These are phyloP conservation scores for Escallonia herrerae DNA, from an alignment of 129 eudicot genomes.

Conservation along the genomic window DNA sequence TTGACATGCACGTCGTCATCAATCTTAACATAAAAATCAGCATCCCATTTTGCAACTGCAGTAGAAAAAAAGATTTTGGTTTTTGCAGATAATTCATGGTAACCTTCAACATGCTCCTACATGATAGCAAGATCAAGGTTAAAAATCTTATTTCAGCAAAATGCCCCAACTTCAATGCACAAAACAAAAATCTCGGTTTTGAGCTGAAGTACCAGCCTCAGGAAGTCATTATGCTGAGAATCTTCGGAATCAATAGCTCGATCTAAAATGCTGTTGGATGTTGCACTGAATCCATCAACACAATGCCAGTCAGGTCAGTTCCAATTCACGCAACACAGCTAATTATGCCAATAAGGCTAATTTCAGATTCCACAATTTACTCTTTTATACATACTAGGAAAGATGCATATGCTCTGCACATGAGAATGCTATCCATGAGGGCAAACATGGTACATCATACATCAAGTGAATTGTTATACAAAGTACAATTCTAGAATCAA, in stretches of 20 bases:
- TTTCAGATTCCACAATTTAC: too few species aligned
- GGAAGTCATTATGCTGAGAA: slow-evolving; percentile 78
- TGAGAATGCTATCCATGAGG: too few species aligned
- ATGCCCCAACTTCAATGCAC: not conserved
- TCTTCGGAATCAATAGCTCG: slow-evolving; percentile 83
- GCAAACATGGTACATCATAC: too few species aligned
- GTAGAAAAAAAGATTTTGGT: slow-evolving; percentile 70
- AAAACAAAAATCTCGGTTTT: not conserved
- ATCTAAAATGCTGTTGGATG: slow-evolving; percentile 69
- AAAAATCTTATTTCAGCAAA: slow-evolving; percentile 2
- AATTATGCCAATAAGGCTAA: too few species aligned
- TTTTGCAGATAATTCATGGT: slow-evolving; percentile 75
- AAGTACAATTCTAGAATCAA: too few species aligned
- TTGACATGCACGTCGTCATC: slow-evolving; percentile 89
- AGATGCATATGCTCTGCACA: too few species aligned
- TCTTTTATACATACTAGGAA: too few species aligned
- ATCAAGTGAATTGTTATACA: too few species aligned
- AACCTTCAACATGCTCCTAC: slow-evolving; percentile 85
- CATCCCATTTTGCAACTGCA: slow-evolving; percentile 84
- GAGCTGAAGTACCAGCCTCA: slow-evolving; percentile 47
- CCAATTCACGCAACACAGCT: not conserved
- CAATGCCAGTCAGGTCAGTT: not conserved
- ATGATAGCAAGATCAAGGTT: slow-evolving; percentile 19
- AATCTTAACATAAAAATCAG: slow-evolving; percentile 75
- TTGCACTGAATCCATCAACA: slow-evolving; percentile 38